Percentiles rank a stretch among this genome's conserved stretches.
Conservation (phyloP, 1,284 basidiomycete species). For the Phellinidium pouzarii region DNA sequence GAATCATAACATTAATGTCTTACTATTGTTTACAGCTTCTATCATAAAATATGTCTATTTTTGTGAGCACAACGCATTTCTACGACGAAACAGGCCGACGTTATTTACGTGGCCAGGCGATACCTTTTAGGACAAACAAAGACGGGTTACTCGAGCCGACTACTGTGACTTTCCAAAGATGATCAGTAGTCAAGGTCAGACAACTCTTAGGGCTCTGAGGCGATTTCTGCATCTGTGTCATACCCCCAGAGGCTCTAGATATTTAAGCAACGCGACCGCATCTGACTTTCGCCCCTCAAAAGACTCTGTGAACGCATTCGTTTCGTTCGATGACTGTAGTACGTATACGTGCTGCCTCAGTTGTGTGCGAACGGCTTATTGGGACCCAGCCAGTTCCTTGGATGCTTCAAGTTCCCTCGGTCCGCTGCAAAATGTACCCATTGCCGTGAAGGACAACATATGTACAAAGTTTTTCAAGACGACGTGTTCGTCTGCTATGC, state of each 20-base stretch:
- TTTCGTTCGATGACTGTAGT: conserved; percentile 11
- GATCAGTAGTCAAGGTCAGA: background rate
- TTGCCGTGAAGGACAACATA: conserved; percentile 87
- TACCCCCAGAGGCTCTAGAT: background rate
- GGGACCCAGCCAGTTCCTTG: conserved; percentile 13
- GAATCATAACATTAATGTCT: too few species aligned
- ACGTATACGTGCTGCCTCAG: background rate
- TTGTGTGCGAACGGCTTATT: background rate
- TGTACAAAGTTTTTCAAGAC: conserved; percentile 64
- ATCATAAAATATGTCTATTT: too few species aligned
- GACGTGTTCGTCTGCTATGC: conserved; percentile 74
- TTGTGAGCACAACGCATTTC: too few species aligned
- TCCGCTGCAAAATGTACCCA: conserved; percentile 33
- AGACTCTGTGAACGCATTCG: conserved; percentile 11
- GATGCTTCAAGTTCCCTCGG: conserved; percentile 5
- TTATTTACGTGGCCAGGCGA: background rate
- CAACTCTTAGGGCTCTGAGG: background rate
- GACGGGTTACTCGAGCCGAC: background rate
- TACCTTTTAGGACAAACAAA: background rate
- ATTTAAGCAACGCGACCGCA: background rate
- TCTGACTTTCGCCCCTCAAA: background rate
- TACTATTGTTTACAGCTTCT: too few species aligned
- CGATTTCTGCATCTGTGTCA: background rate
- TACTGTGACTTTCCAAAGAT: background rate
- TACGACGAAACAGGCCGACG: background rate